These are phyloP conservation scores for Xenoacremonium recifei DNA, from an alignment of 2,329 filamentous ascomycete species.

Conservation along the genomic window DNA sequence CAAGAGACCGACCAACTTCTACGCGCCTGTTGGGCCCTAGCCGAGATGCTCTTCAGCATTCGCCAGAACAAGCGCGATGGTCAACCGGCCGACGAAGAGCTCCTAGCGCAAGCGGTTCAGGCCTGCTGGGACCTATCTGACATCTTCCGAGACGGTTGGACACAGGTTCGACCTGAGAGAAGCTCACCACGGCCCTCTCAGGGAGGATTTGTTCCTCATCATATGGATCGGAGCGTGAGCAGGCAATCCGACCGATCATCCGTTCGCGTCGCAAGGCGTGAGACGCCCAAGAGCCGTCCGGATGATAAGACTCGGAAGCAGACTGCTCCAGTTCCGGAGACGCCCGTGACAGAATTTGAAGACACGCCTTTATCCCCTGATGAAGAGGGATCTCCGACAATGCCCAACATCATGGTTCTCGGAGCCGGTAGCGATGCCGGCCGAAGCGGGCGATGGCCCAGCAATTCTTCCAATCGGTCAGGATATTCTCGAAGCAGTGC, in stretches of 20 bases:
- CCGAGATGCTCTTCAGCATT: constrained; percentile 90
- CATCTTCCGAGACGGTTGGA: constrained; percentile 90
- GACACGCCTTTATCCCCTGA: constrained; percentile 80
- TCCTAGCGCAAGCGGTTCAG: constrained; percentile 83
- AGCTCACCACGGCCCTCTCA: constrained; percentile 83
- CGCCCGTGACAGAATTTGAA: constrained; percentile 92
- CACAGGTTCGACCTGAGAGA: constrained; percentile 79
- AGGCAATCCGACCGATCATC: constrained; percentile 51
- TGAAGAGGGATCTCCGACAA: constrained; percentile 71
- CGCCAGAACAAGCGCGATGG: constrained; percentile 78
- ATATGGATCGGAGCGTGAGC: constrained; percentile 49
- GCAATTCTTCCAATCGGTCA: constrained; percentile 74
- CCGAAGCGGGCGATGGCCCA: constrained; percentile 76
- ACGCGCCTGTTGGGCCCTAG: constrained; percentile 83
- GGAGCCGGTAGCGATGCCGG: constrained; percentile 62
- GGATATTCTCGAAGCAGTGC: constrained; percentile 72
- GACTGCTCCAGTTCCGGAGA: constrained; percentile 71
- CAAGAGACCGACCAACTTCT: constrained; percentile 84
- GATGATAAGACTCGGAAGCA: constrained; percentile 51
- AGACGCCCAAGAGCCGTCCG: constrained; percentile 48
- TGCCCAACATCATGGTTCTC: constrained; percentile 86
- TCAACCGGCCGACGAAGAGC: constrained; percentile 73
- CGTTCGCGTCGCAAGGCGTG: constrained; percentile 46
- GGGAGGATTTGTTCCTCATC: constrained; percentile 62
- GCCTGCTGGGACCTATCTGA: constrained; percentile 95